Conservation (phyloP, 306 rosid genomes). For the Phaseolus lunatus region DNA sequence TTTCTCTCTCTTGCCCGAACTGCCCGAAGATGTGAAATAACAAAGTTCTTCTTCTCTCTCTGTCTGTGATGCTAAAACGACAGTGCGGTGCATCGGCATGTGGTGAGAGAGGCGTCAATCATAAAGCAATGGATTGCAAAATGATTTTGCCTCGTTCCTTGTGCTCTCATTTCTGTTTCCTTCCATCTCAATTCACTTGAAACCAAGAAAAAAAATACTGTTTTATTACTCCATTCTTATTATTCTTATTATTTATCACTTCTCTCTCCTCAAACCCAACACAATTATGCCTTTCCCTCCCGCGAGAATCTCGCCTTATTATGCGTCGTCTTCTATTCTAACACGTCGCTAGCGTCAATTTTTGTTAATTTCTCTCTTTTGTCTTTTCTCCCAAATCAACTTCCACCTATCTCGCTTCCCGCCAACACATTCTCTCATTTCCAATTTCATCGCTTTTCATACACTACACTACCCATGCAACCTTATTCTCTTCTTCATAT, state of each 20-base stretch:
- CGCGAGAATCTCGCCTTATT: conserved; percentile 79
- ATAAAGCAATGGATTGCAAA: conserved; percentile 70
- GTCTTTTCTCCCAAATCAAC: conserved; percentile 36
- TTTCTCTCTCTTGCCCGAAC: conserved; percentile 45
- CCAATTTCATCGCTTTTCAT: too few relatives aligned
- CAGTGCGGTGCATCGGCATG: conserved; percentile 55
- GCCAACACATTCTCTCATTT: background rate
- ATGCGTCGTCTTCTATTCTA: conserved; percentile 52
- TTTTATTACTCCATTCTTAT: conserved; percentile 17
- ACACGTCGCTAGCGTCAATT: conserved; percentile 39
- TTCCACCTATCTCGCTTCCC: background rate
- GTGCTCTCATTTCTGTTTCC: conserved; percentile 1
- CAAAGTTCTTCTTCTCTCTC: conserved; percentile 40
- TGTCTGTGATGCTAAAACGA: conserved; percentile 45
- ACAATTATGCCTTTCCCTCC: conserved; percentile 56
- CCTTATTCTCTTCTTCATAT: too few relatives aligned
- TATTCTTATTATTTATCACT: conserved; percentile 37
- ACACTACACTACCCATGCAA: too few relatives aligned
- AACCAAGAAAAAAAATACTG: background rate
- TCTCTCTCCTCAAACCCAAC: conserved; percentile 28
- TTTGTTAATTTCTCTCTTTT: conserved; percentile 51
- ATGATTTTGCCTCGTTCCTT: conserved; percentile 56
- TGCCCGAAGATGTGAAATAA: conserved; percentile 66
- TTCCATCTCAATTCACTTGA: background rate
- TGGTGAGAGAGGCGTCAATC: conserved; percentile 66